phyloP scores from a whole-genome alignment of 2,329 filamentous ascomycete species.

The Fusarium staphyleae region DNA sequence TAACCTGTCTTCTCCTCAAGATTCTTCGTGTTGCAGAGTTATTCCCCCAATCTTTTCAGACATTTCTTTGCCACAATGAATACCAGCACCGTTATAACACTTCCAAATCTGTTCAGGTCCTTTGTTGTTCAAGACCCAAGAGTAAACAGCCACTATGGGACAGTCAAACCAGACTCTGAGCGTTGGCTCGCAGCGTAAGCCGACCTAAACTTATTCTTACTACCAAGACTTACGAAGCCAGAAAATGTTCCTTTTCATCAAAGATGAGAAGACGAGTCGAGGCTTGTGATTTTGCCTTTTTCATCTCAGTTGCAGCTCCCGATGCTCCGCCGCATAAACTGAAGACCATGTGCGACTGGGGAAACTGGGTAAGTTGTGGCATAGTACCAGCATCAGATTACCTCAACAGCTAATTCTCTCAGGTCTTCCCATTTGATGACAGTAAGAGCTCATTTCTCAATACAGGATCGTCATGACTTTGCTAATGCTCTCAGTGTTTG shows the following conservation, averaged over 20 bases:
- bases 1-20: neutral
- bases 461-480: neutral
- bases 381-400: neutral
- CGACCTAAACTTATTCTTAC: neutral
- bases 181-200: neutral
- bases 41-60: neutral
- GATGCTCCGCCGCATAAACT: neutral
- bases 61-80: neutral
- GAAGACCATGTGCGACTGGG: neutral
- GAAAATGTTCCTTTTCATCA: neutral
- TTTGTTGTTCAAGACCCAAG: neutral
- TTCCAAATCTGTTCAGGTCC: neutral
- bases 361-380: neutral
- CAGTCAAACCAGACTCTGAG: neutral
- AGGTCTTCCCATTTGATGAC: neutral
- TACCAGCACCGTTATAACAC: neutral
- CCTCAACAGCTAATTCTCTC: neutral
- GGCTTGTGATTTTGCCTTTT: neutral
- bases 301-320: neutral
- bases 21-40: neutral
- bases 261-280: neutral
- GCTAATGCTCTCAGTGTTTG: neutral
- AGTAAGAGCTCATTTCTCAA: neutral
- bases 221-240: neutral
- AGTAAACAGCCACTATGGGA: neutral